Percentiles rank a stretch among this genome's conserved stretches.
phyloP scores from a whole-genome alignment of 768 basidiomycete species.

The Paxillus involutus region DNA sequence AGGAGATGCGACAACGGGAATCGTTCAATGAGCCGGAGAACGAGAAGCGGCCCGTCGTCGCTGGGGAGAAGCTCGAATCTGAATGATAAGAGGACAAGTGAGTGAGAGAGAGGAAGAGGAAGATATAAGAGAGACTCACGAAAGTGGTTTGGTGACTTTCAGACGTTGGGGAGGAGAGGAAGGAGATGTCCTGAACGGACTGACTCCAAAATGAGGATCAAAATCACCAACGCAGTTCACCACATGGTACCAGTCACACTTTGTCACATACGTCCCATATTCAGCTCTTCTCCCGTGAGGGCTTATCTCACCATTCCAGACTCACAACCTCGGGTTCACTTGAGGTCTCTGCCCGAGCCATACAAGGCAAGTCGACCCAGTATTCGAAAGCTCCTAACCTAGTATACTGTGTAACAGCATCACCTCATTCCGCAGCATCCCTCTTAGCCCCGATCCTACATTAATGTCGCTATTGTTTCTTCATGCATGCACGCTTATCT shows the following conservation, averaged over 20 bases:
- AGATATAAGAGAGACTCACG: slow-evolving; percentile 14
- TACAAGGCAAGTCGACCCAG: background rate
- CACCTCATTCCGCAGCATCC: background rate
- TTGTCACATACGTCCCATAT: background rate
- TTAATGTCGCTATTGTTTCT: background rate
- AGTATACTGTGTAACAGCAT: background rate
- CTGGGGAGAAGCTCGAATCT: background rate
- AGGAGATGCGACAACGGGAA: background rate
- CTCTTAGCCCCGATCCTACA: background rate
- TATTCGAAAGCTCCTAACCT: too few relatives aligned
- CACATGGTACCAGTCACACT: background rate
- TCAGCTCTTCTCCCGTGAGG: background rate
- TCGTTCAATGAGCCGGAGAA: background rate
- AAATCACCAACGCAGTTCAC: background rate
- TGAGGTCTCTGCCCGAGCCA: background rate
- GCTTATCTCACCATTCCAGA: background rate
- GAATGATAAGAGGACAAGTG: background rate
- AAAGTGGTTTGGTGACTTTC: slow-evolving; percentile 16
- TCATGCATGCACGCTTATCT: background rate
- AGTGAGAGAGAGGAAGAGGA: background rate
- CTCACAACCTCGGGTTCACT: background rate
- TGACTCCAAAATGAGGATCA: background rate
- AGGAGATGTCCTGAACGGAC: slow-evolving; percentile 15
- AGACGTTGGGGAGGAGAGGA: slow-evolving; percentile 26
- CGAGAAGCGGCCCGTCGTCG: background rate